Percentiles rank a stretch among this genome's conserved stretches.
Conservation (phyloP, 75 land plant genomes). For the Pinus tabuliformis region DNA sequence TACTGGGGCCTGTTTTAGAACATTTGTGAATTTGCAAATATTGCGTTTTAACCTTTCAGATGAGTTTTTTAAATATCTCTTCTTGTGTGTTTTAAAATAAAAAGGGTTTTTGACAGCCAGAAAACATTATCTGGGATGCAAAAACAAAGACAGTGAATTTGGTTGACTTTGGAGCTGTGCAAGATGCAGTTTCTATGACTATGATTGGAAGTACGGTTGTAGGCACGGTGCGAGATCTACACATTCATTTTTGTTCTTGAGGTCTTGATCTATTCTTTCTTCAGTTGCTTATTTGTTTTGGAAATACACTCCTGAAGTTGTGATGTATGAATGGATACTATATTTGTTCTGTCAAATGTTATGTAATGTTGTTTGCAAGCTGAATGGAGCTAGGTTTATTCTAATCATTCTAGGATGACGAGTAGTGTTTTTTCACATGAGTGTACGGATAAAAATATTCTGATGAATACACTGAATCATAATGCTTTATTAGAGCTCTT, state of each 20-base stretch:
- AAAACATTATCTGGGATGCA: slow-evolving; percentile 43
- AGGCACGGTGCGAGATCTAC: slow-evolving; percentile 45
- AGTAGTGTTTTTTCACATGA: not conserved
- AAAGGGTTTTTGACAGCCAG: slow-evolving; percentile 25
- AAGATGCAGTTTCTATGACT: slow-evolving; percentile 51
- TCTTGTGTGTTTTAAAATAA: not conserved
- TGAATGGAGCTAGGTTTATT: not conserved
- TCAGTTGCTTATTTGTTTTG: slow-evolving; percentile 7
- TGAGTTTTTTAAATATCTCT: not conserved
- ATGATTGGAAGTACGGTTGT: slow-evolving; percentile 53
- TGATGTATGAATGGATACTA: not conserved
- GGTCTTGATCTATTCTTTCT: slow-evolving; percentile 26
- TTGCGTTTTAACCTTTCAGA: not conserved
- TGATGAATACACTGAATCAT: not conserved
- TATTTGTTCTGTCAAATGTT: not conserved
- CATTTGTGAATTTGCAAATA: not conserved
- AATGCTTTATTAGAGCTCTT: not conserved
- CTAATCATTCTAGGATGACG: not conserved
- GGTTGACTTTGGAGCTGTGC: slow-evolving; percentile 60
- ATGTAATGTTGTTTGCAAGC: not conserved
- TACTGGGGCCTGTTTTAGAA: not conserved
- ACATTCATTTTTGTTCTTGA: slow-evolving; percentile 19
- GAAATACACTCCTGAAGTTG: not conserved
- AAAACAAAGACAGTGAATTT: slow-evolving; percentile 31
- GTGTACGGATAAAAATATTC: not conserved